Base-by-base conservation (phyloP, 192 early-diverging fungal species). In the Diversispora eburnea region DNA sequence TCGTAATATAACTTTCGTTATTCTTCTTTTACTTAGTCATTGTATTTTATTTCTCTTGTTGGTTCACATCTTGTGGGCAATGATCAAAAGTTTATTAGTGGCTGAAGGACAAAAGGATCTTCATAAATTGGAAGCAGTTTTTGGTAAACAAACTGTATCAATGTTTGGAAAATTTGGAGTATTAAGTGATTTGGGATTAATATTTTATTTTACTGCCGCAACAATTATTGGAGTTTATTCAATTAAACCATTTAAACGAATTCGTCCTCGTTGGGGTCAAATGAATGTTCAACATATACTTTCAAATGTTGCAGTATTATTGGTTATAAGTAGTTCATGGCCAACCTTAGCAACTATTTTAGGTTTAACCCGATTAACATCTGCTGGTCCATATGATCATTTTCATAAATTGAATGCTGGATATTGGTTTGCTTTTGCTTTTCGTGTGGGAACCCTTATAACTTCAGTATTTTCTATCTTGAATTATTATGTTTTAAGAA, bases 181-280 rank as follows among this genome's bases (percentile, higher is more conserved):
- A 33, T 13, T 73, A 3, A 63, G 19, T 43, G 72, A 73, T 5
- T 63, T 73, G 22, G 25, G 43, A 13, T 55, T 73, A 48, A 73
- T 73, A n/a, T 63, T 73, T 64, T 73, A 54, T 63, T 73, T 73
- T 25, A 73, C 72, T 8, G 19, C 41, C 5, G 59, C 72, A 19
- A 73, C 72, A 13, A 73, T 73, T 0, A 73, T 73, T 42, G 72
- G 72, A 12, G 61, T 64, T 43, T 73, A 73, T 63, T 73, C 72
- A 3, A 73, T 63, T 17, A 9, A n/a, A 12, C 72, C 60, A 43
- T 73, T 73, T 63, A 43, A 52, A n/a, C 4, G 42, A 20, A 63
- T 73, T 10, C 33, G 60, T 33, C 72, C 72, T 7, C 45, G 39
- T 3, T 73, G 43, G 12, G 60, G 48, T 8, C 47, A 39, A n/a